Percentiles rank a stretch among this genome's conserved stretches.
Conservation (phyloP, 2,329 filamentous ascomycete genomes). For the Fusarium ramigenum region DNA sequence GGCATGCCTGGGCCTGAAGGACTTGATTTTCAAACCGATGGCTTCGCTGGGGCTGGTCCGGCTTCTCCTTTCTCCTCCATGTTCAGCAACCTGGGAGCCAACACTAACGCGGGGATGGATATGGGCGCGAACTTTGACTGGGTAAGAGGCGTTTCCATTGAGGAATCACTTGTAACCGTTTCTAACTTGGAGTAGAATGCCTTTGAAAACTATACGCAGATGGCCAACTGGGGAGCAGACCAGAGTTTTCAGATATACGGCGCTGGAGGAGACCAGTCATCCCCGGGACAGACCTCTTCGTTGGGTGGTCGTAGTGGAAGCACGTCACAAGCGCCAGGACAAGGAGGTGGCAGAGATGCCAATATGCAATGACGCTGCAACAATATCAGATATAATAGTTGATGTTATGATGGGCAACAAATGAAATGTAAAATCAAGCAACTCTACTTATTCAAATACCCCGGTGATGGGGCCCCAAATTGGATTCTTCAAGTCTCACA, state of each 20-base stretch:
- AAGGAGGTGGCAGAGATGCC: conserved; percentile 12
- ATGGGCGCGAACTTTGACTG: conserved; percentile 66
- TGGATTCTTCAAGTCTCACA: neutral
- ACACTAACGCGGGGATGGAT: conserved; percentile 49
- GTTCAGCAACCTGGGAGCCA: conserved; percentile 57
- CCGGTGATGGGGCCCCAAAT: neutral
- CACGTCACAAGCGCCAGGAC: conserved; percentile 16
- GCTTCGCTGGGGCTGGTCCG: conserved; percentile 40
- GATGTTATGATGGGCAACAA: conserved; percentile 6
- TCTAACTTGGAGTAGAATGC: conserved; percentile 56
- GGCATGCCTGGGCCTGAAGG: conserved; percentile 46
- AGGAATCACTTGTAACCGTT: neutral
- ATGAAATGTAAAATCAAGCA: conserved; percentile 27
- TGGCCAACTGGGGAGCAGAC: conserved; percentile 61
- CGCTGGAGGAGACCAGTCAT: conserved; percentile 40
- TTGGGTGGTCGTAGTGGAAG: conserved; percentile 35
- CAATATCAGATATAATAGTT: conserved; percentile 20
- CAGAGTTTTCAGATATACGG: conserved; percentile 63
- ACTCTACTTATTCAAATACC: conserved; percentile 2
- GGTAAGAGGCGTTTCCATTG: conserved; percentile 53
- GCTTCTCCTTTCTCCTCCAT: conserved; percentile 63
- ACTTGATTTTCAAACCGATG: conserved; percentile 46
- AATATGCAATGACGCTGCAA: conserved; percentile 35
- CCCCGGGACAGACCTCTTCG: conserved; percentile 41
- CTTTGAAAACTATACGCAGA: conserved; percentile 66